Percentiles rank a stretch among this genome's conserved stretches.
phyloP scores from a whole-genome alignment of 73 alveolate genomes.

The Urostyla sp. region DNA sequence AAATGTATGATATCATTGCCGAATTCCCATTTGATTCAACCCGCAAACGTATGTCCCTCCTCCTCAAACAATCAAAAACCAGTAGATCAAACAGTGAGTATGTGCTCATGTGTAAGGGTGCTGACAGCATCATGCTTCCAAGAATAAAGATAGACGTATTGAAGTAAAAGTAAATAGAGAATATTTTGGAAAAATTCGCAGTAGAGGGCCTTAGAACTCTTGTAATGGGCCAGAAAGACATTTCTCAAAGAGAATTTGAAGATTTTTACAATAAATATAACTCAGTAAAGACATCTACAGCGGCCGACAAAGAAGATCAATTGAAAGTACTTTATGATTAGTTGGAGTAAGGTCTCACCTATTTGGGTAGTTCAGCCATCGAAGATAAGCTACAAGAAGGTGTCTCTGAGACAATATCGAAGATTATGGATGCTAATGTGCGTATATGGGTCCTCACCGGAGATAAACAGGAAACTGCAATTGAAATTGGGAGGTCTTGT shows the following conservation, averaged over 20 bases:
- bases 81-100: too few species aligned
- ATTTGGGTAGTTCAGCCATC: slow-evolving; percentile 85
- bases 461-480: slow-evolving; percentile 88
- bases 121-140: background rate
- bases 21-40: slow-evolving; percentile 62
- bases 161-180: background rate
- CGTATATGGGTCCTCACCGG: slow-evolving; percentile 91
- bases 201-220: background rate
- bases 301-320: background rate
- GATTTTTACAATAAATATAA: too few species aligned
- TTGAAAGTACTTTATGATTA: background rate
- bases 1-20: background rate
- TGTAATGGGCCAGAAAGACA: background rate
- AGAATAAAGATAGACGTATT: background rate
- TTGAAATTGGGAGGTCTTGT: slow-evolving; percentile 81
- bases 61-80: slow-evolving; percentile 23
- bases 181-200: background rate
- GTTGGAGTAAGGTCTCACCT: slow-evolving; percentile 53
- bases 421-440: slow-evolving; percentile 75
- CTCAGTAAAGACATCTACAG: background rate
- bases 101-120: background rate
- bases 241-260: background rate
- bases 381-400: slow-evolving; percentile 88
- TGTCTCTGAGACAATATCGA: slow-evolving; percentile 74
- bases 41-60: slow-evolving; percentile 56